Base-by-base conservation (phyloP, 192 early-diverging fungal species). In the Podila horticola region DNA sequence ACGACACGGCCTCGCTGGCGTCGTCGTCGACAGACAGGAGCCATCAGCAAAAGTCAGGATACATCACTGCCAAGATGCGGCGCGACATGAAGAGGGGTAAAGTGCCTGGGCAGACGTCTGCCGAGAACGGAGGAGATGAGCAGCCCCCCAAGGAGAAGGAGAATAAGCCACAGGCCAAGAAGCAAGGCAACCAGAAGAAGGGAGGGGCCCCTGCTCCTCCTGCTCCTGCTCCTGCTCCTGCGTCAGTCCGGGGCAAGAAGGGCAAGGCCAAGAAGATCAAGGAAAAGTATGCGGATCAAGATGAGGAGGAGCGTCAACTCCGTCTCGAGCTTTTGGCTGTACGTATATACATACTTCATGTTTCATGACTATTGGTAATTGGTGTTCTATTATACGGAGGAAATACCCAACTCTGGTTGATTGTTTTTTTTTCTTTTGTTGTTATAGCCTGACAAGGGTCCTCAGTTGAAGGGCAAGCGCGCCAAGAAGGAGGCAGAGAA, bases 211-310 rank as follows among this genome's bases (percentile, higher is more conserved):
- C 30, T 20, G 19, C 38, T 4, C 57, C 69, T 24, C 45, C 52
- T n/a, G 22, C 52, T 13, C 38, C 71, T 24, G 30, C 45, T 19
- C 36, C 67, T 30, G 49, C 84, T 17, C 58, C 74, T 36, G 82
- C 90, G 15, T 6, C 60, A 3, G 66, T 73, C 30, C 95, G 97
- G 51, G 97, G 97, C 28, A 95, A 97, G 72, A 92, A 91, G 64
- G 90, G 92, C 45, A 98, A 98, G 84, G 71, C 91, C 34, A 94
- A 94, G 87, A 98, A 98, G 85, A 89, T 95, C 28, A 97, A 97
- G 82, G 91, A 91, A 36, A 98, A 97, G 83, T 99, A 99, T 82
- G 93, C 87, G 5, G 97, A 98, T 79, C 94, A 96, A 83, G 96
- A 97, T 66, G 97, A 99, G 38, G 96, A 97, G 58, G 97, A 99